Conservation (phyloP, 306 rosid species). For the Gillenia trifoliata region DNA sequence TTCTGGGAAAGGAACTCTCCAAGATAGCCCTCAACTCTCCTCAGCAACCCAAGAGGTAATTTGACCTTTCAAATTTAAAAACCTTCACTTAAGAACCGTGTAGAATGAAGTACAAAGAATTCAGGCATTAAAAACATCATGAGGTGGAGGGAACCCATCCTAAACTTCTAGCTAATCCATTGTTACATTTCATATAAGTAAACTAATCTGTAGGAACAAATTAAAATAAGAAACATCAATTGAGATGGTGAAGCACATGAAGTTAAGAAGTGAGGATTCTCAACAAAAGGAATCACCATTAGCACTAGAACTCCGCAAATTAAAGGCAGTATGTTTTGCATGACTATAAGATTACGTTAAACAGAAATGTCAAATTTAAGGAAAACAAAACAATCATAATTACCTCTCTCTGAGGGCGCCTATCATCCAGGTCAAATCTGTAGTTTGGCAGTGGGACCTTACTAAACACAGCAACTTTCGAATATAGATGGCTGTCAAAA, state of each 20-base stretch:
- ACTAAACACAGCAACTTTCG: conserved; percentile 79
- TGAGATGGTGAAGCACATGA: neutral
- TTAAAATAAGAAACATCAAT: neutral
- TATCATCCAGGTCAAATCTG: conserved; percentile 90
- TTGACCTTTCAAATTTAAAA: conserved; percentile 60
- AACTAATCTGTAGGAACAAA: neutral
- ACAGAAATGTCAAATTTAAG: neutral
- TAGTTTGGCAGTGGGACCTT: conserved; percentile 91
- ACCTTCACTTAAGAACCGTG: conserved; percentile 13
- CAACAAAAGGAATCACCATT: neutral
- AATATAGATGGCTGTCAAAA: conserved; percentile 77
- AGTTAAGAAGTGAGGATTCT: neutral
- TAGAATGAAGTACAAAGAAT: neutral
- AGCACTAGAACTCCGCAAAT: neutral
- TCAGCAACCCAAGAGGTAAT: conserved; percentile 47
- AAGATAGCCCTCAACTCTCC: conserved; percentile 60
- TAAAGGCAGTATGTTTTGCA: neutral
- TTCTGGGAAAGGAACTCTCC: conserved; percentile 55
- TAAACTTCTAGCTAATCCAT: neutral
- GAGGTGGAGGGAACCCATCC: neutral
- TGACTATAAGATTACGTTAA: neutral
- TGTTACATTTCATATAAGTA: neutral
- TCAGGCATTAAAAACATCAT: neutral
- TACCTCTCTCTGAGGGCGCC: conserved; percentile 95
- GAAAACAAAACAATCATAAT: conserved; percentile 5